phyloP scores from a whole-genome alignment of 352 stramenopile genomes.

The Globisporangium spiculum region DNA sequence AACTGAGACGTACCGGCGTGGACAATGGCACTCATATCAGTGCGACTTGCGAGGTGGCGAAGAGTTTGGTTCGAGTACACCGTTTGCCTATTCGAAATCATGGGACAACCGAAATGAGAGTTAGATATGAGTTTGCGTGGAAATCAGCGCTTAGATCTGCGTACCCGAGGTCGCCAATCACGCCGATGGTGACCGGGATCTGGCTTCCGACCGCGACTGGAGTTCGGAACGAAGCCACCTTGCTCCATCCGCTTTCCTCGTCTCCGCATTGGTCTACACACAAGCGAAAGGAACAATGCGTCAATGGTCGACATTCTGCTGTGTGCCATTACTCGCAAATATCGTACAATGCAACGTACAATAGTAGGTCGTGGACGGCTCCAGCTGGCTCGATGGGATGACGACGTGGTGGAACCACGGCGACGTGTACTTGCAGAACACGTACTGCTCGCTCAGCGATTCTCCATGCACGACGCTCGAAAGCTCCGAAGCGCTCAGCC shows the following conservation, averaged over 20 bases:
- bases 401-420: conserved; percentile 75
- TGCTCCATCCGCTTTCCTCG: conserved; percentile 42
- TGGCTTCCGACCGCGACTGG: conserved; percentile 42
- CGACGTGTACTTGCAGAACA: conserved; percentile 77
- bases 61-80: conserved; percentile 85
- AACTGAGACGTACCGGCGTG: conserved; percentile 40
- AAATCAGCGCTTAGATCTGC: neutral
- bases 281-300: neutral
- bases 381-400: conserved; percentile 44
- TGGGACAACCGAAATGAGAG: neutral
- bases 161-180: conserved; percentile 90
- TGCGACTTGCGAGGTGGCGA: conserved; percentile 47
- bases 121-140: neutral
- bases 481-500: conserved; percentile 27
- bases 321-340: too few relatives aligned
- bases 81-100: conserved; percentile 61
- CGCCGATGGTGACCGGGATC: conserved; percentile 64
- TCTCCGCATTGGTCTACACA: conserved; percentile 59
- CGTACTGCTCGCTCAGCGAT: conserved; percentile 48
- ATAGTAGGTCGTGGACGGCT: conserved; percentile 58
- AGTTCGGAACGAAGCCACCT: conserved; percentile 55
- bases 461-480: conserved; percentile 25
- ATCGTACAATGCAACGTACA: conserved; percentile 37
- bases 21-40: conserved; percentile 56
- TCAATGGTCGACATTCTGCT: neutral